Conservation (phyloP, 2,329 filamentous ascomycete genomes). For the Colletotrichum navitas region DNA sequence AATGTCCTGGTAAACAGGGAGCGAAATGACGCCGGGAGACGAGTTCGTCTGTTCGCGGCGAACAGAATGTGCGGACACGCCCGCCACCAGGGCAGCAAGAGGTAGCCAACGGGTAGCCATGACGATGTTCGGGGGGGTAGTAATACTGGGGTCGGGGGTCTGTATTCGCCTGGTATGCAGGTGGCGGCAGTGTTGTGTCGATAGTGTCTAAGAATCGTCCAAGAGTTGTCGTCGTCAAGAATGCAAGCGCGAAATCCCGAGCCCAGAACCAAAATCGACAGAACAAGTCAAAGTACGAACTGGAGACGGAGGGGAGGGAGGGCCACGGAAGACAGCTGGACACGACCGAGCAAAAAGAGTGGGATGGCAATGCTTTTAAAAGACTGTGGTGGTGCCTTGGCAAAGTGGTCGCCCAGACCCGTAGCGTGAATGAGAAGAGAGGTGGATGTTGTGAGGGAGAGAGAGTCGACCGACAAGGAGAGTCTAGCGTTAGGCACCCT, state of each 20-base stretch:
- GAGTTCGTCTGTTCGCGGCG: constrained; percentile 22
- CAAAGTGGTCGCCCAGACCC: constrained; percentile 28
- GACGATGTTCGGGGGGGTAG: not conserved
- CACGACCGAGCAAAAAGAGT: constrained; percentile 28
- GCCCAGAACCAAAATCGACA: constrained; percentile 21
- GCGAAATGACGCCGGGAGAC: constrained; percentile 37
- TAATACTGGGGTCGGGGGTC: constrained; percentile 2
- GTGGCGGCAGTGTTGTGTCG: not conserved
- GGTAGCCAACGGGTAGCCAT: constrained; percentile 27
- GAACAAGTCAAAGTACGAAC: constrained; percentile 13
- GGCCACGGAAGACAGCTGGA: not conserved
- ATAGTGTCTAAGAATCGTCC: not conserved
- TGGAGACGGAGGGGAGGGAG: constrained; percentile 1
- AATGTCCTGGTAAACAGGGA: constrained; percentile 43
- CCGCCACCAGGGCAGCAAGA: constrained; percentile 27
- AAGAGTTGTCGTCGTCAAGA: not conserved
- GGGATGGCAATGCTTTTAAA: constrained; percentile 38
- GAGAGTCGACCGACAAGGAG: not conserved
- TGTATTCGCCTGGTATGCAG: not conserved
- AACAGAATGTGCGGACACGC: constrained; percentile 25
- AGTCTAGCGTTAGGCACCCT: no score
- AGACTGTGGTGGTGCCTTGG: constrained; percentile 30
- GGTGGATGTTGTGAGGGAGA: constrained; percentile 8
- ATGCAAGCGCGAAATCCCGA: constrained; percentile 20
- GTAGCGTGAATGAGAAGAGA: constrained; percentile 18